A percentile compares a stretch with the other conserved stretches of the same genome.
phyloP scores from a whole-genome alignment of 805 yeast genomes.

The Nakazawaea holstii region DNA sequence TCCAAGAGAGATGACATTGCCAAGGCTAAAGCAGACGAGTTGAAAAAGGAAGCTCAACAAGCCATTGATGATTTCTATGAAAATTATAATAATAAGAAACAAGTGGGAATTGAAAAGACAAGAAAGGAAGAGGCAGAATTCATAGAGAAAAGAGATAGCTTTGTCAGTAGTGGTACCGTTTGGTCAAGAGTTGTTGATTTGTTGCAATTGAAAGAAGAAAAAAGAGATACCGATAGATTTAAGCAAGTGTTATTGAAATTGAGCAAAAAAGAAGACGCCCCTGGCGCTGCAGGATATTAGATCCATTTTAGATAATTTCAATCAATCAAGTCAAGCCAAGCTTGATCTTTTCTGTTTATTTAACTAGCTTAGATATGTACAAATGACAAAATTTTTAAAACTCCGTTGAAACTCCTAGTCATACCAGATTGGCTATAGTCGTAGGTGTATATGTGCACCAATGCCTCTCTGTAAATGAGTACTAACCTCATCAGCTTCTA shows the following conservation, averaged over 20 bases:
- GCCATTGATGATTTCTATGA: slow-evolving; percentile 91
- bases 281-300: slow-evolving; percentile 53
- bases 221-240: slow-evolving; percentile 49
- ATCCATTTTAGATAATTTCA: neutral
- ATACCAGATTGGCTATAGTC: no score
- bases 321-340: no score
- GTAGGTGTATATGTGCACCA: no score
- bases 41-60: slow-evolving; percentile 71
- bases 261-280: slow-evolving; percentile 48
- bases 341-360: no score
- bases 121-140: slow-evolving; percentile 66
- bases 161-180: slow-evolving; percentile 41
- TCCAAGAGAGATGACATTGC: slow-evolving; percentile 73
- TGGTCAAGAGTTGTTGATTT: slow-evolving; percentile 55
- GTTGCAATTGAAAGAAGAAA: slow-evolving; percentile 25
- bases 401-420: no score
- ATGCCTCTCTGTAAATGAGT: no score
- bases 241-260: slow-evolving; percentile 45
- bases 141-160: slow-evolving; percentile 67
- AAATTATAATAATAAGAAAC: slow-evolving; percentile 80
- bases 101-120: slow-evolving; percentile 57
- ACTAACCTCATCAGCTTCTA: no score
- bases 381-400: no score
- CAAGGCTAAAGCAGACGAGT: slow-evolving; percentile 54
- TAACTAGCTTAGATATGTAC: no score